A percentile compares a stretch with the other conserved stretches of the same genome.
phyloP scores from a whole-genome alignment of 805 yeast species.

The Starmerella ratchasimensis region DNA sequence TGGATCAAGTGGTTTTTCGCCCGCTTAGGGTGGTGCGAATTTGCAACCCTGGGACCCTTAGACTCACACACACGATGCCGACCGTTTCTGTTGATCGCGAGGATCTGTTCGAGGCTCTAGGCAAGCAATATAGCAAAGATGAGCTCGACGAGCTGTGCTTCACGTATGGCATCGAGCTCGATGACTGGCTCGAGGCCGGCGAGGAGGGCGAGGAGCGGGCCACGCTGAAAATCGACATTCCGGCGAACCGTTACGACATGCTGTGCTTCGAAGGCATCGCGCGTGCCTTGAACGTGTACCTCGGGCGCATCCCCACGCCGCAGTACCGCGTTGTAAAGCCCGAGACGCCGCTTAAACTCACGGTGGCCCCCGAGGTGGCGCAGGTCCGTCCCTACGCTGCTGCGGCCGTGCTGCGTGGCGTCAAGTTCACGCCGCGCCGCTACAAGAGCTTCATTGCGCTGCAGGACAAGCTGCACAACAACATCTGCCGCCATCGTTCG shows the following conservation, averaged over 20 bases:
- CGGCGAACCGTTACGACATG: constrained; percentile 97
- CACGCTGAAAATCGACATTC: constrained; percentile 91
- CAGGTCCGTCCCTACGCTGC: constrained; percentile 84
- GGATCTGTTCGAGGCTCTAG: constrained; percentile 75
- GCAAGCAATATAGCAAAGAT: constrained; percentile 47
- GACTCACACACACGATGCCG: constrained; percentile 52
- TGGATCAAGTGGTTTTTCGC: too few species aligned
- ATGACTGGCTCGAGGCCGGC: constrained; percentile 70
- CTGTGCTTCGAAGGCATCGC: constrained; percentile 97
- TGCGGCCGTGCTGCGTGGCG: constrained; percentile 79
- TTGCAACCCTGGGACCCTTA: too few species aligned
- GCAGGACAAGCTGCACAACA: constrained; percentile 91
- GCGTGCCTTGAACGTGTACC: constrained; percentile 80
- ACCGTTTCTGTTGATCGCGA: constrained; percentile 90
- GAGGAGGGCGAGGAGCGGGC: constrained; percentile 72
- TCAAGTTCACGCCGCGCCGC: constrained; percentile 66
- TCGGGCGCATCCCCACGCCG: constrained; percentile 57
- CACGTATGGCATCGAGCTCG: constrained; percentile 93
- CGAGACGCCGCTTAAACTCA: constrained; percentile 47
- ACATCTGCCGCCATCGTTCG: constrained; percentile 92
- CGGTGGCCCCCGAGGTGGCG: constrained; percentile 61
- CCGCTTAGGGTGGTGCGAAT: too few species aligned
- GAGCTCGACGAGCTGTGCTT: constrained; percentile 96
- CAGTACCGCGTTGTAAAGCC: constrained; percentile 48
- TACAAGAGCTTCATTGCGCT: constrained; percentile 90